phyloP scores from a whole-genome alignment of 441 rosid species.

The Erodium moschatum region DNA sequence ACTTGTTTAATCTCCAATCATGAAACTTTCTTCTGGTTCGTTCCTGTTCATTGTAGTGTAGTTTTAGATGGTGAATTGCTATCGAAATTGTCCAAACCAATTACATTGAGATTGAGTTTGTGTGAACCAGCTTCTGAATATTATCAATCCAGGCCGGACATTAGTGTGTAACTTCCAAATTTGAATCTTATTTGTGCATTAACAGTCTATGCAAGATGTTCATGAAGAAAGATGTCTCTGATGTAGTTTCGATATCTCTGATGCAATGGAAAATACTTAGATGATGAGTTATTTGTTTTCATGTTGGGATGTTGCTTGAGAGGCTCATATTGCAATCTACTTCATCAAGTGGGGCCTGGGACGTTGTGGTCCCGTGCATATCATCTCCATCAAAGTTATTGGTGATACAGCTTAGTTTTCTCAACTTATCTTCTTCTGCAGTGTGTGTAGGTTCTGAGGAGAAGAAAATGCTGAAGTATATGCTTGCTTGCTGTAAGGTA shows the following conservation, averaged over 20 bases:
- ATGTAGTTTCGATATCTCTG: no score
- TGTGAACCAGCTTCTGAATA: background rate
- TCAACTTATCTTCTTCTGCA: conserved; percentile 23
- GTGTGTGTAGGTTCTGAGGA: conserved; percentile 20
- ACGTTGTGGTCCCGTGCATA: no score
- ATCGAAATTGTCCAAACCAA: background rate
- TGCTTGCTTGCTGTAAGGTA: conserved; percentile 74
- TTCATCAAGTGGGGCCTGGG: no score
- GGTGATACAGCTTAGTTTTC: conserved; percentile 17
- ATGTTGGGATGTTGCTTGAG: no score
- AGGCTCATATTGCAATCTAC: no score
- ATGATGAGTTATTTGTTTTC: no score
- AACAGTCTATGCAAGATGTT: no score
- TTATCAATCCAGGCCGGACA: background rate
- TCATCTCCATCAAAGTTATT: conserved; percentile 18
- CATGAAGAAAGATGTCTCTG: no score
- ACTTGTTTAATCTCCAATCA: background rate
- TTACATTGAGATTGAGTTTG: background rate
- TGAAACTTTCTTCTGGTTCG: background rate
- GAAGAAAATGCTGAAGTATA: conserved; percentile 49
- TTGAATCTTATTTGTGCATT: no score
- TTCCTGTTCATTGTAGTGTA: background rate
- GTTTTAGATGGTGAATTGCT: conserved; percentile 4
- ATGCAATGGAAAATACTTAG: no score
- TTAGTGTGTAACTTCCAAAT: background rate